Percentiles rank a stretch among this genome's conserved stretches.
These are phyloP conservation scores for Termitomyces sp. DNA, from an alignment of 768 basidiomycete genomes.

Conservation along the genomic window DNA sequence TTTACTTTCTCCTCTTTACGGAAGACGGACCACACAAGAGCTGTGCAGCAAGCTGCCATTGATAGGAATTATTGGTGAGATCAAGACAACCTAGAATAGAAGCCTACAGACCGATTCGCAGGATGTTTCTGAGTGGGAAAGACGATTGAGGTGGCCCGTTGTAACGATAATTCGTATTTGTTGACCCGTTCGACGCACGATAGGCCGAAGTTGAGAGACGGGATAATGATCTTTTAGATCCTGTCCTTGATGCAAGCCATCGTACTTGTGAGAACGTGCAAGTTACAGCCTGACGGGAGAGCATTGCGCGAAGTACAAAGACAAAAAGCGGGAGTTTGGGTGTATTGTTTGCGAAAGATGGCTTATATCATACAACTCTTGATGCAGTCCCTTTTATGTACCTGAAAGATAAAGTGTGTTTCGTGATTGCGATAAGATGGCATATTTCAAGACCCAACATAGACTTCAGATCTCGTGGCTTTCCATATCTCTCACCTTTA, in stretches of 20 bases:
- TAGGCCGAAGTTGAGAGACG: neutral
- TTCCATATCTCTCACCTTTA: no score
- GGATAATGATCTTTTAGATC: neutral
- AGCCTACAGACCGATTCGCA: neutral
- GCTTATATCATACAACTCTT: no score
- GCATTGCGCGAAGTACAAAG: neutral
- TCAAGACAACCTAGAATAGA: neutral
- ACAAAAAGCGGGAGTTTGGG: neutral
- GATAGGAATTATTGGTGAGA: neutral
- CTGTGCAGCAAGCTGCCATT: neutral
- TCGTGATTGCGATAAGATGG: no score
- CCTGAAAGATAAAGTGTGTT: no score
- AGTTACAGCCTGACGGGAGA: neutral
- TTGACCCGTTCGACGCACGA: neutral
- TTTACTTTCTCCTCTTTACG: neutral
- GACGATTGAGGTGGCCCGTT: neutral
- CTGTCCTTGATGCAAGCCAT: neutral
- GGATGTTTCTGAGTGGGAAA: neutral
- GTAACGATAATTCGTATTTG: neutral
- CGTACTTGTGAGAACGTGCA: neutral
- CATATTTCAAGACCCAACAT: no score
- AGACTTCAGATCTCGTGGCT: neutral
- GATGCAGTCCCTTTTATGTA: no score
- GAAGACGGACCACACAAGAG: neutral
- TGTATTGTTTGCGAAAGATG: no score